Evolutionary conservation across 257 asterid genomes (phyloP), one percentile per base, ranked within the genome.

Genomic region (Rhazya stricta): DNA sequence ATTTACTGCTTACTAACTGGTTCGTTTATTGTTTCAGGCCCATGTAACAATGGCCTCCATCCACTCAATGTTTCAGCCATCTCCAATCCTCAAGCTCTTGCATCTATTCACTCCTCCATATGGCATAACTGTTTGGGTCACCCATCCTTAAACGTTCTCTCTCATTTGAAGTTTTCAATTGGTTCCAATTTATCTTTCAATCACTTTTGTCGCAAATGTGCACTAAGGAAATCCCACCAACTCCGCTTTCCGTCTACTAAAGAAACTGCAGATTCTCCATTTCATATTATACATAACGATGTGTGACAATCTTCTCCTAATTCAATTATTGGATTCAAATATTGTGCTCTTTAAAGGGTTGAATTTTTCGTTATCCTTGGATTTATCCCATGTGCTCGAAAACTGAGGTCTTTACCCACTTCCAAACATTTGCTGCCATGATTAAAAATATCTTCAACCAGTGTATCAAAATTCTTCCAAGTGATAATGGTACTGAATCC

Each of bases 401-500:
- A n/a, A 5, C 48, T 62, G 72, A 74, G 10, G 78, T 54, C 27
- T 45, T 9, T 25, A 6, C 42, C 6, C 1, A 18, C 9, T 43
- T 62, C 62, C 43, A 9, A 19, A 43, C 18, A 30, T 58, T 62
- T 54, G 6, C 21, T n/a, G 10, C 18, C 18, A 23, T 43, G 29
- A 30, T 74, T 25, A 10, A 43, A 29, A 62, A 34, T 61, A 57
- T 27, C 27, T 45, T 74, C 19, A 6, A 16, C 29, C 0, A 43
- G 27, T 6, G n/a, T 10, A 62, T 74, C 23, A 60, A 74, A 23
- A 16, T 4, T 18, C 32, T 74, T 0, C 30, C 18, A 45, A 4
- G 34, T 45, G 78, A 74, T 62, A 6, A n/a, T 45, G 72, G 78
- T 27, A 62, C 61, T 3, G 72, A 74, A 43, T 74, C 61, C n/a